phyloP scores from a whole-genome alignment of 2,329 filamentous ascomycete species.

The Stenocarpella maydis region DNA sequence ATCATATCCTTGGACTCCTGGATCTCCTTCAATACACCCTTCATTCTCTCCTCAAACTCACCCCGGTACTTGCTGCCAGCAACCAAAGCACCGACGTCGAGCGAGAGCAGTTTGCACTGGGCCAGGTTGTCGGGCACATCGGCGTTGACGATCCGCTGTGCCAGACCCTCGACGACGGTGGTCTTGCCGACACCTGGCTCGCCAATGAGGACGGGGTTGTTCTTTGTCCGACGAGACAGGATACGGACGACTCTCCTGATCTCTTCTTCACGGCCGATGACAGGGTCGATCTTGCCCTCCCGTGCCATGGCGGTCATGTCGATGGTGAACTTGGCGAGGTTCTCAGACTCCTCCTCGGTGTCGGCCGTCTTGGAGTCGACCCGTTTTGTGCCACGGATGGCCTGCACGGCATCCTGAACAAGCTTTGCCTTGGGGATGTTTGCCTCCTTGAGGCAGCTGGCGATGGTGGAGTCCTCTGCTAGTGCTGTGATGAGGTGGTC shows the following conservation, averaged over 20 bases:
- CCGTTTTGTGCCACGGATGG: slow-evolving; percentile 89
- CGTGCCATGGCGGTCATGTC: slow-evolving; percentile 97
- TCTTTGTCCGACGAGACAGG: slow-evolving; percentile 92
- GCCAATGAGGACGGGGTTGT: slow-evolving; percentile 97
- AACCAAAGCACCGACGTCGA: slow-evolving; percentile 94
- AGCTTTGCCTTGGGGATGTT: slow-evolving; percentile 93
- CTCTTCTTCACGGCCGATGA: slow-evolving; percentile 96
- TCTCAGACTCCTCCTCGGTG: slow-evolving; percentile 90
- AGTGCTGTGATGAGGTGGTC: slow-evolving; percentile 92
- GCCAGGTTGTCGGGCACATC: slow-evolving; percentile 97
- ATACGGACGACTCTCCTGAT: slow-evolving; percentile 93
- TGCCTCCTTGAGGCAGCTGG: slow-evolving; percentile 79
- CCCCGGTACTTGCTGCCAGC: slow-evolving; percentile 98
- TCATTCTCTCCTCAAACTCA: slow-evolving; percentile 99
- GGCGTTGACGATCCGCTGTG: slow-evolving; percentile 93
- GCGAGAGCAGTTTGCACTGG: slow-evolving; percentile 89
- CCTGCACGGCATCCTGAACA: slow-evolving; percentile 87
- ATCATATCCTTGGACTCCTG: slow-evolving; percentile 95
- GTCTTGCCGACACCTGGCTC: slow-evolving; percentile 99
- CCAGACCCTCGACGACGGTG: slow-evolving; percentile 94
- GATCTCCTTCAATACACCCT: slow-evolving; percentile 97
- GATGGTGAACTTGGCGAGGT: slow-evolving; percentile 96
- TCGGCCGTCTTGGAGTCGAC: slow-evolving; percentile 98
- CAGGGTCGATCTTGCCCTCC: slow-evolving; percentile 97
- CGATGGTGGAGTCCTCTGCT: slow-evolving; percentile 79